Percentiles rank a stretch among this genome's conserved stretches.
Evolutionary conservation across 1,284 basidiomycete species (phyloP).

Genomic region (Puccinia novopanici): DNA sequence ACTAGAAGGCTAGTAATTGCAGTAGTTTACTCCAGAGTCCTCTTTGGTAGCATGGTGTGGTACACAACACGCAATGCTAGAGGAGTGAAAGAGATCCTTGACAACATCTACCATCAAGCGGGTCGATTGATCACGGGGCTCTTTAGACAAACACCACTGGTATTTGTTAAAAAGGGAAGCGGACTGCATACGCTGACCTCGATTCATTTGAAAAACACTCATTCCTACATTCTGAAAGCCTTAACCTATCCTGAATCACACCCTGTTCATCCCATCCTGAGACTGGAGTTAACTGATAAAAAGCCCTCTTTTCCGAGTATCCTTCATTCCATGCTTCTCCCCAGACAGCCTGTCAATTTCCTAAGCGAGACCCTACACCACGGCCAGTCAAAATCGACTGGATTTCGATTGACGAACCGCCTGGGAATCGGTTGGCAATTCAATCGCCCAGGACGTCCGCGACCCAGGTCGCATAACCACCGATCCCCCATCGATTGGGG

Average conservation of each 20-base stretch:
- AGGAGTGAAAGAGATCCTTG: background rate
- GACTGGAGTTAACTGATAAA: background rate
- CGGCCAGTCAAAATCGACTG: too few relatives aligned
- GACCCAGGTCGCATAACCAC: too few relatives aligned
- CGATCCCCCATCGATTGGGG: too few relatives aligned
- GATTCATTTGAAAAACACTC: background rate
- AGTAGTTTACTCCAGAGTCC: background rate
- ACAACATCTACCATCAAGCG: background rate
- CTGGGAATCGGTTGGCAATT: too few relatives aligned
- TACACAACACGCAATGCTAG: background rate
- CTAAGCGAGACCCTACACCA: too few relatives aligned
- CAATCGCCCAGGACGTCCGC: too few relatives aligned
- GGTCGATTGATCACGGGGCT: background rate
- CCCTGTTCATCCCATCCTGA: background rate
- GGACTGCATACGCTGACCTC: background rate
- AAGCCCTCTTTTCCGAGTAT: background rate
- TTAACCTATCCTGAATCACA: background rate
- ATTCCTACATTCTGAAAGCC: background rate
- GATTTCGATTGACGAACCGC: too few relatives aligned
- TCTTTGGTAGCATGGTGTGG: constrained; percentile 36
- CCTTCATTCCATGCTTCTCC: background rate
- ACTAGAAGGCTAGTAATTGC: background rate
- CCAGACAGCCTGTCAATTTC: too few relatives aligned
- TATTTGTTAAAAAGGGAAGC: too few relatives aligned
- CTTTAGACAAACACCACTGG: background rate